Conservation (phyloP, 1,284 basidiomycete genomes). For the Cryptococcus sp. region DNA sequence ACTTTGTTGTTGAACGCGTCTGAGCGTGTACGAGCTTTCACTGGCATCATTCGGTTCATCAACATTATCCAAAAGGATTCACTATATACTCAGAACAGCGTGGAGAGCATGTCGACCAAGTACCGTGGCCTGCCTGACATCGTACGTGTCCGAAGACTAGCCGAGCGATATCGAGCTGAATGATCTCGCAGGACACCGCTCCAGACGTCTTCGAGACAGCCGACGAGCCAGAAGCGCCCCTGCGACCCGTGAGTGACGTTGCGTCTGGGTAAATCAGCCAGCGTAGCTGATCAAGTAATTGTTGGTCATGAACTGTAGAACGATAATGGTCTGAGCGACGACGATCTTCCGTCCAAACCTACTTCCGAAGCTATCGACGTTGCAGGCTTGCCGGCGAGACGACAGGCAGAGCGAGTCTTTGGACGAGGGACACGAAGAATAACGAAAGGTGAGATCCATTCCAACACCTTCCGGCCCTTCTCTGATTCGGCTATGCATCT, state of each 20-base stretch:
- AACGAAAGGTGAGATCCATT: too few species aligned
- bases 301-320: conserved; percentile 9
- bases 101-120: conserved; percentile 57
- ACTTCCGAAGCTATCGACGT: conserved; percentile 32
- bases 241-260: conserved; percentile 31
- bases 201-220: conserved; percentile 91
- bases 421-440: conserved; percentile 21
- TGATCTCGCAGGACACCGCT: conserved; percentile 71
- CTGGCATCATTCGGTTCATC: neutral
- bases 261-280: too few species aligned
- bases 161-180: neutral
- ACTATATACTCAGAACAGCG: too few species aligned
- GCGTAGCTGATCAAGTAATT: too few species aligned
- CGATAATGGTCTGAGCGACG: conserved; percentile 25
- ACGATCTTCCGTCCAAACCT: conserved; percentile 18
- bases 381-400: conserved; percentile 26
- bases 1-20: too few species aligned
- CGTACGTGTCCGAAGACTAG: conserved; percentile 57
- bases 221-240: conserved; percentile 57
- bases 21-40: neutral
- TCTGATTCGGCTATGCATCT: neutral
- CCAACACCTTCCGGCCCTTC: neutral
- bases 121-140: conserved; percentile 89
- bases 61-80: neutral
- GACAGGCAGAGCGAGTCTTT: conserved; percentile 32